Percentiles rank a stretch among this genome's conserved stretches.
Conservation (phyloP, 1,284 basidiomycete genomes). For the Bjerkandera adusta region DNA sequence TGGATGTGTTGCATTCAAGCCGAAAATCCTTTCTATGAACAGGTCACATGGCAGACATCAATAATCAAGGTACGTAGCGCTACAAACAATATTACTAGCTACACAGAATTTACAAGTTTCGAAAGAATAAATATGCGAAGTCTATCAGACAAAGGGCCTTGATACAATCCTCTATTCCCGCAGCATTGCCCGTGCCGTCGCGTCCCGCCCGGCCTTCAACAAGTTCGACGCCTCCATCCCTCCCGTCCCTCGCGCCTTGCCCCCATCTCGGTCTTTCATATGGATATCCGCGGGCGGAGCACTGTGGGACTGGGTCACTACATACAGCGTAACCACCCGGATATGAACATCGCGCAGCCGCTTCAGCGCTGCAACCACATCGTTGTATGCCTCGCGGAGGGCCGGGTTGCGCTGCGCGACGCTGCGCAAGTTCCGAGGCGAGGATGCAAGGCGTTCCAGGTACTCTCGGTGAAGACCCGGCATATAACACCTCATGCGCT, state of each 20-base stretch:
- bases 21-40: too few species aligned
- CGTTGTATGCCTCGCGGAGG: slow-evolving; percentile 75
- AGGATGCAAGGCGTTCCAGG: slow-evolving; percentile 48
- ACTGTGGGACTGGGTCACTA: slow-evolving; percentile 72
- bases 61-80: too few species aligned
- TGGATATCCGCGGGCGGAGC: slow-evolving; percentile 52
- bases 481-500: slow-evolving; percentile 81
- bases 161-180: slow-evolving; percentile 23
- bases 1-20: too few species aligned
- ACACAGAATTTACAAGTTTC: neutral
- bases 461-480: slow-evolving; percentile 74
- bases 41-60: too few species aligned
- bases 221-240: slow-evolving; percentile 81
- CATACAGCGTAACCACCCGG: slow-evolving; percentile 83
- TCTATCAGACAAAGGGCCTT: neutral
- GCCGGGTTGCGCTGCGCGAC: slow-evolving; percentile 53
- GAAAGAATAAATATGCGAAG: slow-evolving; percentile 7
- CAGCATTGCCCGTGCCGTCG: slow-evolving; percentile 69
- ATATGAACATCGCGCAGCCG: slow-evolving; percentile 86
- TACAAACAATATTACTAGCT: too few species aligned
- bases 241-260: slow-evolving; percentile 78
- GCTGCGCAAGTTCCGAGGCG: slow-evolving; percentile 54
- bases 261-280: slow-evolving; percentile 41
- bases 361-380: slow-evolving; percentile 76
- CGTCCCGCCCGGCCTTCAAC: slow-evolving; percentile 86